phyloP scores from a whole-genome alignment of 805 yeast species.

The Candida stauntonica region DNA sequence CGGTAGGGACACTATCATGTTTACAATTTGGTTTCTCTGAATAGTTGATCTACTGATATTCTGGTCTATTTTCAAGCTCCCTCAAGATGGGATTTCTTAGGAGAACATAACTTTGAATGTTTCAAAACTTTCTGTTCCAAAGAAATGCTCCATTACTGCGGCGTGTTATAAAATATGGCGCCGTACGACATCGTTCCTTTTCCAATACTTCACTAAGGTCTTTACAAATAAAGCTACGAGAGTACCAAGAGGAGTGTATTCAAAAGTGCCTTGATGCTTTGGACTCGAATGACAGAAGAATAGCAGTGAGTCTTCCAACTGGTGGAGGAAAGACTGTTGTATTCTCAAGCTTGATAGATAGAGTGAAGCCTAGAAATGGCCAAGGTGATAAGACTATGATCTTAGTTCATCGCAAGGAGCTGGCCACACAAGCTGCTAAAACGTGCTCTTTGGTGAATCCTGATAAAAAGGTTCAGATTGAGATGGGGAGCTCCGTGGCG shows the following conservation, averaged over 20 bases:
- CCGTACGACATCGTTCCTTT: no score
- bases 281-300: slow-evolving; percentile 41
- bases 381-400: slow-evolving; percentile 43
- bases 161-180: no score
- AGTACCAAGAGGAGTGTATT: slow-evolving; percentile 73
- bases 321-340: slow-evolving; percentile 94
- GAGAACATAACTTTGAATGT: no score
- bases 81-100: no score
- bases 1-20: not conserved
- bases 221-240: slow-evolving; percentile 34
- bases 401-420: slow-evolving; percentile 77
- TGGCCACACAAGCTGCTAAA: slow-evolving; percentile 63
- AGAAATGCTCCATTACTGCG: no score
- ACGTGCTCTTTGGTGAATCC: slow-evolving; percentile 49
- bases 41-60: no score
- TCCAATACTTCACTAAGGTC: no score
- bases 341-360: slow-evolving; percentile 53
- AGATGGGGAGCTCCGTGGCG: slow-evolving; percentile 56
- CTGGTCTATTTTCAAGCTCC: no score
- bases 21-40: no score
- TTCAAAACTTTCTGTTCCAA: no score
- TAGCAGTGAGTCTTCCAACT: slow-evolving; percentile 85
- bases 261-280: slow-evolving; percentile 47
- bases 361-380: slow-evolving; percentile 31
- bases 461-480: slow-evolving; percentile 50